These are phyloP conservation scores for Noccaea bulbosa DNA, from an alignment of 345 rosid genomes.

Conservation along the genomic window DNA sequence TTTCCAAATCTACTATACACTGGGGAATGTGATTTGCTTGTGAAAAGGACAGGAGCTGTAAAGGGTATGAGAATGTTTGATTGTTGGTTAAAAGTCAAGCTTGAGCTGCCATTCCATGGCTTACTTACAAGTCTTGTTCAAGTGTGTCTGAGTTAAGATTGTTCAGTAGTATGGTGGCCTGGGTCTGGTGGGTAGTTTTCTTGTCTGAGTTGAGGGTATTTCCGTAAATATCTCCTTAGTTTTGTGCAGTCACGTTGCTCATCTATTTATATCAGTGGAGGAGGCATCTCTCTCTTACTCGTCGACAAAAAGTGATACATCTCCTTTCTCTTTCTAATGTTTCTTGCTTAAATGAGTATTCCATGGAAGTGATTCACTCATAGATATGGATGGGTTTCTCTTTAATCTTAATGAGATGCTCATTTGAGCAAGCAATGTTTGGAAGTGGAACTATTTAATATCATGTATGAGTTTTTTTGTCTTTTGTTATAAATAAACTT, in stretches of 20 bases:
- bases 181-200: constrained; percentile 32
- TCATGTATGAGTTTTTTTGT: constrained; percentile 12
- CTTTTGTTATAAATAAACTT: constrained; percentile 11
- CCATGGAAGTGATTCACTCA: constrained; percentile 36
- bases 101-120: constrained; percentile 47
- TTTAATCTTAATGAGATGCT: constrained; percentile 40
- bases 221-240: constrained; percentile 11
- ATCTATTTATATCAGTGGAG: constrained; percentile 11
- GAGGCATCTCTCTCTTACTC: constrained; percentile 23
- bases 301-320: constrained; percentile 22
- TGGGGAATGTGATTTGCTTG: constrained; percentile 36
- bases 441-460: constrained; percentile 32
- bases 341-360: constrained; percentile 52
- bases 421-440: constrained; percentile 47
- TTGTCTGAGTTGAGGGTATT: constrained; percentile 30
- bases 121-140: constrained; percentile 36
- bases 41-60: constrained; percentile 31
- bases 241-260: constrained; percentile 33
- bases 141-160: constrained; percentile 28
- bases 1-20: constrained; percentile 8
- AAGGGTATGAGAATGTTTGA: constrained; percentile 35
- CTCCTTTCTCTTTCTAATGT: constrained; percentile 35
- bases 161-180: constrained; percentile 31
- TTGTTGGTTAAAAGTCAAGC: constrained; percentile 41
- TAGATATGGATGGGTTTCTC: constrained; percentile 10